Percentiles rank a stretch among this genome's conserved stretches.
Evolutionary conservation across 805 yeast genomes (phyloP).

Genomic region (Metschnikowia similis): DNA sequence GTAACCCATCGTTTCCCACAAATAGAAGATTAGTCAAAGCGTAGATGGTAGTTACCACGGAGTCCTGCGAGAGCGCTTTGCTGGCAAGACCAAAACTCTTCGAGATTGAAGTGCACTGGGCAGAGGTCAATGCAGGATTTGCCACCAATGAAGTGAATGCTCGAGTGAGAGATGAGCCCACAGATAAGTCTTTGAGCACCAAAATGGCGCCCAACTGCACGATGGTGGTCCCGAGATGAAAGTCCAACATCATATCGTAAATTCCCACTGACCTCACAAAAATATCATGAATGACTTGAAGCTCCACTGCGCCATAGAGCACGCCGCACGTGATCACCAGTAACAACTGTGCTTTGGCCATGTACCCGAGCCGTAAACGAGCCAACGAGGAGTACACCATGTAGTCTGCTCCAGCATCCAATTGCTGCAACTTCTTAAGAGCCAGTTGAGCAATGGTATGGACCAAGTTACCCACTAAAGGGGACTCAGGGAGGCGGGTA

Average conservation of each 20-base stretch:
- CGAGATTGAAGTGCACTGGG: conserved; percentile 51
- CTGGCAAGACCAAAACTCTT: conserved; percentile 61
- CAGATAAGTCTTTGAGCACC: conserved; percentile 37
- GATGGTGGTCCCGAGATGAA: conserved; percentile 46
- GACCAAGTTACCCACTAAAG: conserved; percentile 19
- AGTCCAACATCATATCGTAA: conserved; percentile 51
- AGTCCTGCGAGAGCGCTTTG: conserved; percentile 69
- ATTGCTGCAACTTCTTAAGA: conserved; percentile 36
- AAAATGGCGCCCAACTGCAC: conserved; percentile 56
- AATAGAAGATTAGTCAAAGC: conserved; percentile 72
- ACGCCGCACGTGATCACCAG: conserved; percentile 61
- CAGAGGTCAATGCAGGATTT: conserved; percentile 45
- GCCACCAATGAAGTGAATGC: conserved; percentile 53
- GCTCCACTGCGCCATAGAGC: conserved; percentile 41
- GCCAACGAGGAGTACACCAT: conserved; percentile 48
- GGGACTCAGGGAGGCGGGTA: too few relatives aligned
- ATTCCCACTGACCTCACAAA: conserved; percentile 51
- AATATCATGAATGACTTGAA: conserved; percentile 40
- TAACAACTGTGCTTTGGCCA: conserved; percentile 51
- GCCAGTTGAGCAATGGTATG: conserved; percentile 30
- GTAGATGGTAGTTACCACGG: conserved; percentile 78
- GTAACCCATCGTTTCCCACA: conserved; percentile 42
- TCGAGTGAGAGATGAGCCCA: conserved; percentile 38
- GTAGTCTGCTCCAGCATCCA: conserved; percentile 57
- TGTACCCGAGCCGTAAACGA: conserved; percentile 47